Evolutionary conservation across 2,329 filamentous ascomycete genomes (phyloP).

Genomic region (Metarhizium rileyi): DNA sequence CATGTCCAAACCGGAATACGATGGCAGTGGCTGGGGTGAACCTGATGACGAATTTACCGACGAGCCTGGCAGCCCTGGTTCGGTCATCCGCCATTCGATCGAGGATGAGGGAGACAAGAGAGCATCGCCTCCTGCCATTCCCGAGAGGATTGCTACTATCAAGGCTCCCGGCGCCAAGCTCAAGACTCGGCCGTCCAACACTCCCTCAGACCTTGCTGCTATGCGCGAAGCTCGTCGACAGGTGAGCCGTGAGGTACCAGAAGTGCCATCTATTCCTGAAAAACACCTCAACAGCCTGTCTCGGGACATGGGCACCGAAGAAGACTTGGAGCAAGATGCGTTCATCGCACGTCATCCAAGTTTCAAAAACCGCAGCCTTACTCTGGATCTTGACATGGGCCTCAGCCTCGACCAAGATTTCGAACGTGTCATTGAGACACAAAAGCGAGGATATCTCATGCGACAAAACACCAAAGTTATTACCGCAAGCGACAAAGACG

Average conservation of each 20-base stretch:
- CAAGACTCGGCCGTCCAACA: conserved; percentile 81
- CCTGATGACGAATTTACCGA: conserved; percentile 40
- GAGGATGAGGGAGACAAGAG: conserved; percentile 29
- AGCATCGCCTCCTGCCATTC: conserved; percentile 58
- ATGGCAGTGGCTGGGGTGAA: conserved; percentile 52
- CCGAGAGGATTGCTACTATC: conserved; percentile 78
- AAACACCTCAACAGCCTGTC: conserved; percentile 48
- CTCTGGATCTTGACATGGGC: conserved; percentile 70
- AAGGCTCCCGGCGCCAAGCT: conserved; percentile 78
- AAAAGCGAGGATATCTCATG: conserved; percentile 99
- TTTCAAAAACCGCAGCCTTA: conserved; percentile 74
- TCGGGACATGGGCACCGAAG: conserved; percentile 32
- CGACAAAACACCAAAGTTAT: conserved; percentile 97
- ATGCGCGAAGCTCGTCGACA: conserved; percentile 83
- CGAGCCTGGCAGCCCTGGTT: conserved; percentile 70
- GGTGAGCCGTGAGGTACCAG: conserved; percentile 64
- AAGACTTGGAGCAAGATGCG: conserved; percentile 26
- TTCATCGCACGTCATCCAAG: conserved; percentile 56
- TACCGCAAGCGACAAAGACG: conserved; percentile 72
- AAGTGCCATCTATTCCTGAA: conserved; percentile 50
- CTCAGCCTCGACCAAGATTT: conserved; percentile 88
- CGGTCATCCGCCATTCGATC: conserved; percentile 74
- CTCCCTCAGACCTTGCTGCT: conserved; percentile 69
- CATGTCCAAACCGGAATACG: conserved; percentile 52
- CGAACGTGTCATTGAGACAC: conserved; percentile 85